Base-by-base conservation (phyloP, 148 eudicot species). In the Rhododendron henanense region DNA sequence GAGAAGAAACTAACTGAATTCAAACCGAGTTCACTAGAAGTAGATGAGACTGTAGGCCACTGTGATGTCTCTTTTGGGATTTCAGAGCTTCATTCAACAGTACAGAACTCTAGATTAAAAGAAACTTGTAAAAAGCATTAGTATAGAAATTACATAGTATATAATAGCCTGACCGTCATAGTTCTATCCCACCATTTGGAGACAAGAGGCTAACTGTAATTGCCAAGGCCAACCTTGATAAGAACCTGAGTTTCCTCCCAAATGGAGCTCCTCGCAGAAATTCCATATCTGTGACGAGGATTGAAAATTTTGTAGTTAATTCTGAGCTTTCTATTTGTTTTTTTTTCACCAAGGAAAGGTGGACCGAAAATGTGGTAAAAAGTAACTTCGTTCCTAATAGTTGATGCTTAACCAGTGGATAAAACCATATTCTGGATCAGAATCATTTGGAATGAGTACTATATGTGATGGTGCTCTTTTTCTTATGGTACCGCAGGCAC, bases 401-500 rank as follows among this genome's bases (percentile, higher is more conserved):
- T n/a, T 33, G 37, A 37, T 13, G 16, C 73, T 18, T 57, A 33
- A 74, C 25, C 48, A 13, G 41, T 71, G 76, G 76, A 71, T 33
- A 71, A 15, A 31, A 71, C 16, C 41, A 14, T 71, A 14, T 71
- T 71, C 41, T 71, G 41, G 76, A 71, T 31, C 39, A 14, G 15
- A 31, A 13, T 71, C 39, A 31, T 31, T 19, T 31, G 76, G 39
- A 31, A 35, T 33, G 76, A 71, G 39, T 31, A 33, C 41, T 71
- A 31, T 71, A 83, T 78, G 67, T 86, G 48, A 81, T 75, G 48
- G 39, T 48, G 57, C n/a, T 45, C 59, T 77, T 88, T 59, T 83
- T 51, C 79, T 83, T 21, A 69, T 81, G 63, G 47, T 61, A 86
- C 39, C 87, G 87, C 92, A 96, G 99, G 99, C 95, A 59, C 90